Evolutionary conservation across 108 stramenopile genomes (phyloP).

Genomic region (Licmophora abbreviata): DNA sequence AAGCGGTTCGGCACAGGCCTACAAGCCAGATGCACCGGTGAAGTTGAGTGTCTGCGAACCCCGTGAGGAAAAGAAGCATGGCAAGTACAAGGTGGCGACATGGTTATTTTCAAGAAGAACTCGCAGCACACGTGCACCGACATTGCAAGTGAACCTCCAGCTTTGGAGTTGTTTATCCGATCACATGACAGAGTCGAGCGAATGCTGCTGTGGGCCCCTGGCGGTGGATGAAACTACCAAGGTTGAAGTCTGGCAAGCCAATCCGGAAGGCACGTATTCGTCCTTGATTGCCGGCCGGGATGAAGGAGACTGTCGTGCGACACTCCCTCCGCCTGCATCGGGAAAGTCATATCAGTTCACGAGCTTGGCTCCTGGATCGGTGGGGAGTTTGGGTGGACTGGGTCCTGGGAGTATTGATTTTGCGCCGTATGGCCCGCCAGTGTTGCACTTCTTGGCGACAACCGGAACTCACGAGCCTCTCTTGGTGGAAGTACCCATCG

Average conservation of each 20-base stretch:
- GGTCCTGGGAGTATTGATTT: slow-evolving; percentile 32
- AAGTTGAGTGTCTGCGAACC: slow-evolving; percentile 18
- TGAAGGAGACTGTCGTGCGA: slow-evolving; percentile 52
- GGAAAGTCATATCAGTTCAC: slow-evolving; percentile 21
- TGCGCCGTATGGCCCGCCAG: slow-evolving; percentile 35
- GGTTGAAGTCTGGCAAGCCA: slow-evolving; percentile 61
- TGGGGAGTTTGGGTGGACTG: slow-evolving; percentile 44
- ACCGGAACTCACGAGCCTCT: slow-evolving; percentile 25
- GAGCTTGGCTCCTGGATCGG: slow-evolving; percentile 51
- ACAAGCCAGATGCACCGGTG: slow-evolving; percentile 42
- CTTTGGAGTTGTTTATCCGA: slow-evolving; percentile 5
- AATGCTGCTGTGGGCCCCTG: slow-evolving; percentile 20
- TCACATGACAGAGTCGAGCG: background rate
- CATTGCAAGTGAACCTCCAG: slow-evolving; percentile 15
- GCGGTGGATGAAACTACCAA: background rate
- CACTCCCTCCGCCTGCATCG: too few species aligned
- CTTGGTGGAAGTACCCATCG: slow-evolving; percentile 25
- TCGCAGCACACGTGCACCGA: slow-evolving; percentile 14
- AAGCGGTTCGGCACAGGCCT: slow-evolving; percentile 57
- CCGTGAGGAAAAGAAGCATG: background rate
- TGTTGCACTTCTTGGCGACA: slow-evolving; percentile 33
- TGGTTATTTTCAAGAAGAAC: slow-evolving; percentile 31
- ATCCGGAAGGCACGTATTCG: slow-evolving; percentile 51
- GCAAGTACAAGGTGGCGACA: slow-evolving; percentile 25
- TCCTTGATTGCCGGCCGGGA: slow-evolving; percentile 34